A percentile compares a stretch with the other conserved stretches of the same genome.
These are phyloP conservation scores for Berkeleyomyces rouxiae DNA, from an alignment of 2,329 filamentous ascomycete species.

Conservation along the genomic window DNA sequence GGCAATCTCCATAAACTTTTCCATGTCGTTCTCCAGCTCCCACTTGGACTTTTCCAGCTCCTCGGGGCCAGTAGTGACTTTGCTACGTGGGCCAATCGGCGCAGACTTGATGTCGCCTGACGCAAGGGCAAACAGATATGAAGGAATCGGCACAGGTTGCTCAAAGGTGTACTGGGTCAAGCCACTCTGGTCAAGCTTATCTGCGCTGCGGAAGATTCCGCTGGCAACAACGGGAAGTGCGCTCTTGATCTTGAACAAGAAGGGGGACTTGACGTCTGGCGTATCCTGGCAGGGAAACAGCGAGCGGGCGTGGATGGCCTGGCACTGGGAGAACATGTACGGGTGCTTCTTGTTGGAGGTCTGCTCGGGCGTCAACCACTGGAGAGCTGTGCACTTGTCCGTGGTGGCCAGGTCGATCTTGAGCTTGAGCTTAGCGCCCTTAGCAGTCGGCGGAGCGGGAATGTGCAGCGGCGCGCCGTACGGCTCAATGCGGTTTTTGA, in stretches of 20 bases:
- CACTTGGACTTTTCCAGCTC: conserved; percentile 70
- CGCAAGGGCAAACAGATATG: conserved; percentile 87
- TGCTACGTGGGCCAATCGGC: conserved; percentile 70
- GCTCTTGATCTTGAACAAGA: conserved; percentile 75
- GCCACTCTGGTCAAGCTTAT: conserved; percentile 31
- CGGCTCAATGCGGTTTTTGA: conserved; percentile 54
- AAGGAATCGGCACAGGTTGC: conserved; percentile 83
- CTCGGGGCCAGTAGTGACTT: conserved; percentile 76
- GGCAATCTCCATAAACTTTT: conserved; percentile 76
- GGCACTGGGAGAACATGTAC: conserved; percentile 96
- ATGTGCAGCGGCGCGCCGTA: conserved; percentile 58
- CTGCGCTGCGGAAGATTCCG: conserved; percentile 44
- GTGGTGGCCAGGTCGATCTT: conserved; percentile 67
- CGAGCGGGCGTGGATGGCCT: conserved; percentile 87
- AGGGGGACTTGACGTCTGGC: conserved; percentile 91
- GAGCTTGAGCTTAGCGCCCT: conserved; percentile 37
- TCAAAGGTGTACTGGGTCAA: conserved; percentile 65
- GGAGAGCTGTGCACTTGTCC: conserved; percentile 72
- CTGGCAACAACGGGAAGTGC: conserved; percentile 82
- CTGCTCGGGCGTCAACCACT: conserved; percentile 88
- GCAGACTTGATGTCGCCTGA: conserved; percentile 71
- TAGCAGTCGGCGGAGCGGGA: conserved; percentile 33
- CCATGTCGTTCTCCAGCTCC: conserved; percentile 82
- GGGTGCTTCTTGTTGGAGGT: conserved; percentile 91
- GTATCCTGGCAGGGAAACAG: conserved; percentile 96